Percentiles rank a stretch among this genome's conserved stretches.
Conservation (phyloP, 306 rosid species). For the Fagus crenata region DNA sequence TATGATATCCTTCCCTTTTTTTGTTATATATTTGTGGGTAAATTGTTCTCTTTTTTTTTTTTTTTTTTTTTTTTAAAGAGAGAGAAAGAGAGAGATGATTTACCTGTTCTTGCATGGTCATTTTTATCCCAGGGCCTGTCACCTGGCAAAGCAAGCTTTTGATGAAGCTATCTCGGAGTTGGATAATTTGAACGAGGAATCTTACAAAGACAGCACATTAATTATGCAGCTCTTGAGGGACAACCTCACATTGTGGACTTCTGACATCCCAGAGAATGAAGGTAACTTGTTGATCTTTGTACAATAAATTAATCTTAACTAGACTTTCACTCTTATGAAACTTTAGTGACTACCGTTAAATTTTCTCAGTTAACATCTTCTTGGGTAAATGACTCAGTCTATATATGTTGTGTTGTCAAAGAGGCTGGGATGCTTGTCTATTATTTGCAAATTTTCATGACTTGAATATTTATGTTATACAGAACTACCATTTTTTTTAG, state of each 20-base stretch:
- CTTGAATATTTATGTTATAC: background rate
- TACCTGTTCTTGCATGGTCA: constrained; percentile 15
- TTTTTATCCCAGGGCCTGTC: constrained; percentile 52
- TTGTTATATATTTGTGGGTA: background rate
- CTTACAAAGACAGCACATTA: constrained; percentile 42
- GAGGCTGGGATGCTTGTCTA: background rate
- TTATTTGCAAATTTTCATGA: background rate
- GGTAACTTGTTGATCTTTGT: constrained; percentile 16
- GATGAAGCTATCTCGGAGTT: constrained; percentile 70
- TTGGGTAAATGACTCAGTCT: background rate
- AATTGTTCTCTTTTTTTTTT: background rate
- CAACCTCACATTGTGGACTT: constrained; percentile 41
- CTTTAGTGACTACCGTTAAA: background rate
- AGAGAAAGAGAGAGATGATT: background rate
- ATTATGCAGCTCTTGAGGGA: constrained; percentile 41
- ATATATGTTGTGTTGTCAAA: background rate
- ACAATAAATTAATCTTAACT: background rate
- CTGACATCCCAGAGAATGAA: constrained; percentile 39
- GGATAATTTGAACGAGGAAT: constrained; percentile 47
- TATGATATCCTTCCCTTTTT: background rate
- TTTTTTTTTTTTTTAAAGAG: too few relatives aligned
- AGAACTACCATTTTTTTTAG: background rate
- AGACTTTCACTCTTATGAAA: background rate
- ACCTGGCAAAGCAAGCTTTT: constrained; percentile 68
- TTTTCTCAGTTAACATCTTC: background rate